phyloP scores from a whole-genome alignment of 257 asterid genomes.

The Hygrophila difformis region DNA sequence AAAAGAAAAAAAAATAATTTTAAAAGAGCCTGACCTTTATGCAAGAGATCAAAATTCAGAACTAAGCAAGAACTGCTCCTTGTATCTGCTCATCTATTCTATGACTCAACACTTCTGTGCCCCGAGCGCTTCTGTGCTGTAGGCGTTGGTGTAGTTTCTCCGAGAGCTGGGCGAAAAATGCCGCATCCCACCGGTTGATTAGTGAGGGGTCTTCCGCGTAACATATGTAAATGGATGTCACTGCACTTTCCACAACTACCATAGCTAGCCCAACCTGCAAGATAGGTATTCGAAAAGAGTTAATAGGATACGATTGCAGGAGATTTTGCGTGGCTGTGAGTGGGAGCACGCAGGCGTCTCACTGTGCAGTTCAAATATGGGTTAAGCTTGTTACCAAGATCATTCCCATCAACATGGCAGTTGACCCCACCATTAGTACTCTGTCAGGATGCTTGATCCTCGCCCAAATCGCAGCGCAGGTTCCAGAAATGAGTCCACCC shows the following conservation, averaged over 20 bases:
- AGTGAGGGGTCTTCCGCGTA: conserved; percentile 83
- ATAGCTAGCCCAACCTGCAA: conserved; percentile 84
- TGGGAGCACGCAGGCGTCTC: too few relatives aligned
- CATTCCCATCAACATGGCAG: conserved; percentile 96
- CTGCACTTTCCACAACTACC: conserved; percentile 97
- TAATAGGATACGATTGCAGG: too few relatives aligned
- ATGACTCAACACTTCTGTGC: conserved; percentile 41
- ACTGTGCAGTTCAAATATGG: neutral
- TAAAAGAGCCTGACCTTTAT: too few relatives aligned
- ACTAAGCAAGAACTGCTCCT: conserved; percentile 33
- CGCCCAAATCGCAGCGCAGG: conserved; percentile 78
- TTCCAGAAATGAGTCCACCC: conserved; percentile 84
- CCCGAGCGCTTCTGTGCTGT: conserved; percentile 90
- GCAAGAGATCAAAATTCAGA: too few relatives aligned
- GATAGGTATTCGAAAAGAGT: neutral
- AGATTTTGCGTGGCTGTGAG: too few relatives aligned
- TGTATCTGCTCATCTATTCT: conserved; percentile 52
- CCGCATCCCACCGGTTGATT: conserved; percentile 76
- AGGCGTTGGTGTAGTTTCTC: conserved; percentile 82
- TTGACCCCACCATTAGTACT: conserved; percentile 84
- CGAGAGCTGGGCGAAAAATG: conserved; percentile 64
- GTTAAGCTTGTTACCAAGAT: conserved; percentile 50
- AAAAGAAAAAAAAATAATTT: too few relatives aligned
- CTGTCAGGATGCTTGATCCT: conserved; percentile 65
- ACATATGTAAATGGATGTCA: conserved; percentile 84